phyloP scores from a whole-genome alignment of 139 green algal species.

The Closterium sp. region DNA sequence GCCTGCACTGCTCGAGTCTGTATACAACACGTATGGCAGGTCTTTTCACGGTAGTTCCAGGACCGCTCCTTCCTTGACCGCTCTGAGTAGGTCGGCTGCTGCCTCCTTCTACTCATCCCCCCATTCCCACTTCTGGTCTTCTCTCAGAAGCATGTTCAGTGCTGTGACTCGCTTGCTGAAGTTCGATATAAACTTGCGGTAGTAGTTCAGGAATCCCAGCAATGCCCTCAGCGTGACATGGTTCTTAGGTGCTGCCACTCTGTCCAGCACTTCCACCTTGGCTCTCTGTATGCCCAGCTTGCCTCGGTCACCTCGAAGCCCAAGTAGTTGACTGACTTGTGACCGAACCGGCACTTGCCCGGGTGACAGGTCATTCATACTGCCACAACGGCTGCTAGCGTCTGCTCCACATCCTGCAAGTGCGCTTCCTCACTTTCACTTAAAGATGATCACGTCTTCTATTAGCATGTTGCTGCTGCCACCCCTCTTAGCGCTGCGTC shows the following conservation, averaged over 20 bases:
- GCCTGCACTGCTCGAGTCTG: neutral
- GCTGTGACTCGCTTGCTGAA: neutral
- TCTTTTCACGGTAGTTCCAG: neutral
- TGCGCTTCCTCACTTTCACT: neutral
- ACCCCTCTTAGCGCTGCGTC: neutral
- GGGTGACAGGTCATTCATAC: neutral
- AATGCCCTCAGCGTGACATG: neutral
- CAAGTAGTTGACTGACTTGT: neutral
- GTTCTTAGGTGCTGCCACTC: neutral
- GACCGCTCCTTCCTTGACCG: neutral
- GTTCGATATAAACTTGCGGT: neutral
- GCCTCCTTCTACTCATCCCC: neutral
- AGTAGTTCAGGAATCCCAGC: neutral
- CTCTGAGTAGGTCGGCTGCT: neutral
- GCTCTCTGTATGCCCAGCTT: neutral
- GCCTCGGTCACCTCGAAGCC: neutral
- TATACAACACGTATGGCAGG: neutral
- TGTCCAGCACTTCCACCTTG: neutral
- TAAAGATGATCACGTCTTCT: neutral
- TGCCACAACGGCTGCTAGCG: neutral
- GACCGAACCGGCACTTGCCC: neutral
- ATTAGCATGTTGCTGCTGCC: neutral
- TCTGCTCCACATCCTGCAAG: neutral
- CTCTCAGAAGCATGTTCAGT: neutral
- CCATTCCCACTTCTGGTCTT: neutral